Evolutionary conservation across 805 yeast species (phyloP).

Genomic region (Kluyveromyces dobzhanskii): DNA sequence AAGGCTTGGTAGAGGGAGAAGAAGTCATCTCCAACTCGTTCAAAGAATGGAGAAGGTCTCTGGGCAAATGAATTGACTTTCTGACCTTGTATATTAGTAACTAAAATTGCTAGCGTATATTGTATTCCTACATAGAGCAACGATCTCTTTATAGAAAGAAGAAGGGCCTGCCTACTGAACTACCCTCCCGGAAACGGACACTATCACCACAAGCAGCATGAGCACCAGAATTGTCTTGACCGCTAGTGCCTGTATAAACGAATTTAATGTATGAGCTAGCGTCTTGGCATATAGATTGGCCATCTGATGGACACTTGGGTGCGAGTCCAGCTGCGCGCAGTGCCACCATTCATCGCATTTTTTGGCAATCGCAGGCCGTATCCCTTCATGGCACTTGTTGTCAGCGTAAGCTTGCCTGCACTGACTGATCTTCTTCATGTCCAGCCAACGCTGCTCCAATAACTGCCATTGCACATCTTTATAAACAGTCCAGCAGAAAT

Average conservation of each 20-base stretch:
- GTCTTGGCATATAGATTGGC: constrained; percentile 74
- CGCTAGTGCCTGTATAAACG: constrained; percentile 49
- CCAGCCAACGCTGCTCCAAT: constrained; percentile 45
- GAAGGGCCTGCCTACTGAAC: too few relatives aligned
- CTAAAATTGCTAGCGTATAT: too few relatives aligned
- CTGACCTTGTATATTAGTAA: too few relatives aligned
- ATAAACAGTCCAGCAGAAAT: constrained; percentile 29
- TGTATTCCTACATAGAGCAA: too few relatives aligned
- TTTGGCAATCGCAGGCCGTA: constrained; percentile 63
- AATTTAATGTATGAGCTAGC: constrained; percentile 72
- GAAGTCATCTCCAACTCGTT: constrained; percentile 42
- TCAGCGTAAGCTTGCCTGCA: constrained; percentile 64
- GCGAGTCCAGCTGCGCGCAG: constrained; percentile 59
- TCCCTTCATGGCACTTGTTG: constrained; percentile 61
- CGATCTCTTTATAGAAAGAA: too few relatives aligned
- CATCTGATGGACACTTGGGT: constrained; percentile 58
- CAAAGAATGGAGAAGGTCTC: constrained; percentile 41
- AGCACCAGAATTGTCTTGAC: constrained; percentile 2
- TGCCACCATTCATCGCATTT: constrained; percentile 67
- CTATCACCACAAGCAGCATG: not conserved
- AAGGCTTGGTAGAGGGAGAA: constrained; percentile 32
- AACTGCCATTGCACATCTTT: constrained; percentile 67
- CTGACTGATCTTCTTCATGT: constrained; percentile 50
- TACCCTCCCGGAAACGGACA: not conserved
- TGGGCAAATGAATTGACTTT: constrained; percentile 6